These are phyloP conservation scores for Piper longum DNA, from an alignment of 164 flowering plant genomes.

Conservation along the genomic window DNA sequence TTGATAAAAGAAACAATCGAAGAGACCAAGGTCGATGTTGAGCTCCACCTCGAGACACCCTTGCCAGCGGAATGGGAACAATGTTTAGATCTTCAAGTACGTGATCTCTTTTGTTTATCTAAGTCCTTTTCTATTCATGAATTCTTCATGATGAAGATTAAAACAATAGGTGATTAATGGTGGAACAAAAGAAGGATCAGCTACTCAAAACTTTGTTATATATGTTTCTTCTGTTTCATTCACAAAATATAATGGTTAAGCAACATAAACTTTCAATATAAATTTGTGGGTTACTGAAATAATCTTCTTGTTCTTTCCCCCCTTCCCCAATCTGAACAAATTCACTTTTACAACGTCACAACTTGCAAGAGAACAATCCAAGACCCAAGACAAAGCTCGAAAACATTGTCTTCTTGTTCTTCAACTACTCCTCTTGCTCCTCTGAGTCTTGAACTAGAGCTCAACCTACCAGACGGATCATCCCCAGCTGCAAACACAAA, in stretches of 20 bases:
- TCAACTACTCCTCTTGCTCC: constrained; percentile 4
- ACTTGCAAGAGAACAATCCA: constrained; percentile 43
- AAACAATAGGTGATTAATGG: too few relatives aligned
- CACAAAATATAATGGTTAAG: too few relatives aligned
- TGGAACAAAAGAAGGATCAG: too few relatives aligned
- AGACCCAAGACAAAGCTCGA: constrained; percentile 39
- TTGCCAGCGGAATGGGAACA: constrained; percentile 68
- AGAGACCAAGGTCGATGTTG: constrained; percentile 12
- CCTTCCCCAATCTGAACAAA: constrained; percentile 39
- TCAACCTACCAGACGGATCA: constrained; percentile 44
- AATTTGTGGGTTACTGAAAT: not conserved
- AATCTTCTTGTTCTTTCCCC: too few relatives aligned
- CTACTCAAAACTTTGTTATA: too few relatives aligned
- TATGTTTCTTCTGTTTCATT: too few relatives aligned
- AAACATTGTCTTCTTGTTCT: not conserved
- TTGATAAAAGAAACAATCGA: not conserved
- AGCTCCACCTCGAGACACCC: constrained; percentile 46
- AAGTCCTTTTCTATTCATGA: not conserved
- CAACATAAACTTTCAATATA: too few relatives aligned
- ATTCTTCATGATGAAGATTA: too few relatives aligned
- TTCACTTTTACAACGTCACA: constrained; percentile 66
- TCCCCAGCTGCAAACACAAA: not conserved
- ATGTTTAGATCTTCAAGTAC: constrained; percentile 71
- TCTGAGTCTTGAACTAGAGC: constrained; percentile 72
- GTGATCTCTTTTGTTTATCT: not conserved